These are phyloP conservation scores for Sphaerostilbella broomeana DNA, from an alignment of 2,329 filamentous ascomycete species.

Conservation along the genomic window DNA sequence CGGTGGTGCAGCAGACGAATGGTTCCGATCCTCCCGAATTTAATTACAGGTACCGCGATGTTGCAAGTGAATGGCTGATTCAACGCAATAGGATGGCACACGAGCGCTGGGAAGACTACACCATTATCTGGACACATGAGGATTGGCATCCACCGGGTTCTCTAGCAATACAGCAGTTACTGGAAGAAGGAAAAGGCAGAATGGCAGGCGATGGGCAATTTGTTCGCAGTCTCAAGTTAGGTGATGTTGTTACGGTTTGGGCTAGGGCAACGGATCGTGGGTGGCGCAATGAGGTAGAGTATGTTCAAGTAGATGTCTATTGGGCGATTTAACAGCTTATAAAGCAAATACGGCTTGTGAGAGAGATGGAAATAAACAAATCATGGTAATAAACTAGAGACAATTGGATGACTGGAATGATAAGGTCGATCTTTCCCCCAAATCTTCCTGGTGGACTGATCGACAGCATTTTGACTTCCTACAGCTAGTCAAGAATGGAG, in stretches of 20 bases:
- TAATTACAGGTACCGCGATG: not conserved
- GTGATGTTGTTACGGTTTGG: conserved; percentile 57
- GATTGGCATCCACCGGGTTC: conserved; percentile 42
- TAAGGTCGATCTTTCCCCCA: too few species aligned
- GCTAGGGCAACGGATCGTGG: conserved; percentile 48
- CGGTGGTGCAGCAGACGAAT: not conserved
- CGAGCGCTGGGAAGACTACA: conserved; percentile 31
- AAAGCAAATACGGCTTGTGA: too few species aligned
- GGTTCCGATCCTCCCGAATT: not conserved
- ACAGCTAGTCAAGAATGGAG: too few species aligned
- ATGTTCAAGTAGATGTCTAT: conserved; percentile 49
- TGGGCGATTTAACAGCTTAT: conserved; percentile 46
- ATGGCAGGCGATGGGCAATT: conserved; percentile 48
- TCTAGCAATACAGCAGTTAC: conserved; percentile 31
- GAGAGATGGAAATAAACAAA: too few species aligned
- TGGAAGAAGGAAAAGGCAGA: conserved; percentile 40
- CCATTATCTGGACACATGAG: conserved; percentile 46
- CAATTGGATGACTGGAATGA: too few species aligned
- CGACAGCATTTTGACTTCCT: too few species aligned
- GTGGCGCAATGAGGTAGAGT: conserved; percentile 48
- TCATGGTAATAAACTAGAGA: too few species aligned
- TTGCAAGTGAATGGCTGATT: conserved; percentile 33
- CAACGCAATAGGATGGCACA: conserved; percentile 41
- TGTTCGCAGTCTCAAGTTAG: conserved; percentile 47
- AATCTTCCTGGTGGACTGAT: too few species aligned